Conservation (phyloP, 495 filamentous ascomycete genomes). For the Penicillium lividum region DNA sequence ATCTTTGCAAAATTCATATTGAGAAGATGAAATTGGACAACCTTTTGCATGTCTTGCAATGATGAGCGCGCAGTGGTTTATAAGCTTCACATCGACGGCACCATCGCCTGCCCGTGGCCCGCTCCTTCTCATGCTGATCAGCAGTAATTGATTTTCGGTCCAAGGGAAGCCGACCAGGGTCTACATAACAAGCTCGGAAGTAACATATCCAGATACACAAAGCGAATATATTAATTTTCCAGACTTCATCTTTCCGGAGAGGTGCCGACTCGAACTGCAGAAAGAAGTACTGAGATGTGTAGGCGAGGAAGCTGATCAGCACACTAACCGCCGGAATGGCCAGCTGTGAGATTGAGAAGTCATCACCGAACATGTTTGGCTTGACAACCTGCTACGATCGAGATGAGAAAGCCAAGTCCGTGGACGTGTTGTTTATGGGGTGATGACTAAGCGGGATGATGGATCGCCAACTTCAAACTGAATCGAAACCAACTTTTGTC, state of each 20-base stretch:
- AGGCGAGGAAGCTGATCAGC: constrained; percentile 78
- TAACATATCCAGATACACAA: constrained; percentile 78
- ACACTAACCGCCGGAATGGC: constrained; percentile 65
- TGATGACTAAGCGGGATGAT: constrained; percentile 24
- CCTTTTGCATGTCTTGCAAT: constrained; percentile 84
- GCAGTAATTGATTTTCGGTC: constrained; percentile 25
- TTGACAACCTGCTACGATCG: not conserved
- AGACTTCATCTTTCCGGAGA: constrained; percentile 57
- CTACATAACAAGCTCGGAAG: constrained; percentile 69
- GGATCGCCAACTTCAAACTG: constrained; percentile 5
- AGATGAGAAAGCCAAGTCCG: constrained; percentile 1
- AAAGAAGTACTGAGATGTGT: constrained; percentile 83
- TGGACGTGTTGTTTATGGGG: constrained; percentile 27
- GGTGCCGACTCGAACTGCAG: constrained; percentile 68
- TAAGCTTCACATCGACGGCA: constrained; percentile 82
- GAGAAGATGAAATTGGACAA: constrained; percentile 23
- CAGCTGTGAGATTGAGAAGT: constrained; percentile 41
- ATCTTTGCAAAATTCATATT: not conserved
- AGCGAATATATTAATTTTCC: constrained; percentile 75
- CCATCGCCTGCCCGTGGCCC: constrained; percentile 55
- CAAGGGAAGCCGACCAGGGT: constrained; percentile 64
- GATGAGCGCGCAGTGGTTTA: constrained; percentile 88
- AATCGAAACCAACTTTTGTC: not conserved
- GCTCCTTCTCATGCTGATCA: constrained; percentile 29
- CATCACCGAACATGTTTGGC: constrained; percentile 25